Evolutionary conservation across 2,329 filamentous ascomycete species (phyloP).

Genomic region (Rutstroemia sydowiana): DNA sequence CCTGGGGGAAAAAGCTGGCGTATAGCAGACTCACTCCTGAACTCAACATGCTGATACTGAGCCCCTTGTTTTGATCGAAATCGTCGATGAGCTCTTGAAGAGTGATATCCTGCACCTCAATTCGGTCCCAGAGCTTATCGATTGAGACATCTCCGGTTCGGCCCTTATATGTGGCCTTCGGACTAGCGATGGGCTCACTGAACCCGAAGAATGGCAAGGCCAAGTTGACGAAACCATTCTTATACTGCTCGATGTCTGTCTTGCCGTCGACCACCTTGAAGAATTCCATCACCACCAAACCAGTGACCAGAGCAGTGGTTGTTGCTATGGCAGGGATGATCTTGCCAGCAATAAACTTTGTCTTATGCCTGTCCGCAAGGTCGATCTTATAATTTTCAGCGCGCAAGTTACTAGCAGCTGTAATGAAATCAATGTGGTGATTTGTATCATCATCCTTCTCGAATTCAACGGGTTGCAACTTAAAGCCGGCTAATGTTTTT

Average conservation of each 20-base stretch:
- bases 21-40: slow-evolving; percentile 95
- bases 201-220: slow-evolving; percentile 97
- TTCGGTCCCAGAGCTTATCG: slow-evolving; percentile 97
- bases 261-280: slow-evolving; percentile 98
- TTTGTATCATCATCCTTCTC: slow-evolving; percentile 99
- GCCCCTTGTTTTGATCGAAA: slow-evolving; percentile 67
- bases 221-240: slow-evolving; percentile 97
- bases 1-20: slow-evolving; percentile 79
- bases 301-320: slow-evolving; percentile 91
- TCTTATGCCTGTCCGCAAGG: slow-evolving; percentile 89
- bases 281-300: slow-evolving; percentile 83
- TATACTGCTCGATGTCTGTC: slow-evolving; percentile 95
- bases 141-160: slow-evolving; percentile 72
- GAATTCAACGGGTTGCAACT: slow-evolving; percentile 87
- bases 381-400: slow-evolving; percentile 98
- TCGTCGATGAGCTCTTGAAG: slow-evolving; percentile 74
- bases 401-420: slow-evolving; percentile 89
- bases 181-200: slow-evolving; percentile 90
- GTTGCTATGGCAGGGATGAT: slow-evolving; percentile 98
- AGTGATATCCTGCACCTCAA: slow-evolving; percentile 82
- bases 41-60: slow-evolving; percentile 86
- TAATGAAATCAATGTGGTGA: slow-evolving; percentile 98
- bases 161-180: slow-evolving; percentile 83
- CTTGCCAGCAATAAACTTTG: slow-evolving; percentile 99
- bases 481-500: slow-evolving; percentile 78